These are phyloP conservation scores for Stipa capillata DNA, from an alignment of 176 grass and related monocot species.

Conservation along the genomic window DNA sequence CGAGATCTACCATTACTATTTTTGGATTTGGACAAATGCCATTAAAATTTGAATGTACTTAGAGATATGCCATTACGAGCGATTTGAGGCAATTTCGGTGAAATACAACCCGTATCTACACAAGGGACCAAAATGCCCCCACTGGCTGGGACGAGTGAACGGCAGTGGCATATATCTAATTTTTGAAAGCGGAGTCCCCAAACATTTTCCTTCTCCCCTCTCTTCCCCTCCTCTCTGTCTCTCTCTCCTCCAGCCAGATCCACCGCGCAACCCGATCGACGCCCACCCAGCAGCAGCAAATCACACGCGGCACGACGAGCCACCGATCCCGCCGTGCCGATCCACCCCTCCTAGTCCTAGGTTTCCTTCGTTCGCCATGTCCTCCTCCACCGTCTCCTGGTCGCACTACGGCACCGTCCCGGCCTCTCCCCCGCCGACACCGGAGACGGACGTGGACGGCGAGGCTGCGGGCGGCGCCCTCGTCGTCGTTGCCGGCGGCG, in stretches of 20 bases:
- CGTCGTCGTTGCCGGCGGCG: too few relatives aligned
- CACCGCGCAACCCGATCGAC: conserved; percentile 7
- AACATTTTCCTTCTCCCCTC: not conserved
- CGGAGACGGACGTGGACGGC: not conserved
- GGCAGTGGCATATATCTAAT: too few relatives aligned
- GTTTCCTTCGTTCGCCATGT: conserved; percentile 13
- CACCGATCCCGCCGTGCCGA: conserved; percentile 1
- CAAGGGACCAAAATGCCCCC: too few relatives aligned
- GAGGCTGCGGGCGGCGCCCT: not conserved
- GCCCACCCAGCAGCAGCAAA: not conserved
- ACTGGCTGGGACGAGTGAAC: too few relatives aligned
- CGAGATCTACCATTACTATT: too few relatives aligned
- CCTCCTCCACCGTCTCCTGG: conserved; percentile 36
- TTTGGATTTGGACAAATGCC: too few relatives aligned
- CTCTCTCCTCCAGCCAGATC: conserved; percentile 1
- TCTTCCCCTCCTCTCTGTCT: not conserved
- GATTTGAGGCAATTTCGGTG: too few relatives aligned
- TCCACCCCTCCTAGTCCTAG: not conserved
- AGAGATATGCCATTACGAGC: too few relatives aligned
- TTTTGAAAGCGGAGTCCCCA: not conserved
- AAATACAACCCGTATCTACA: too few relatives aligned
- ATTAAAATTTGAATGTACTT: too few relatives aligned
- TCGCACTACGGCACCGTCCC: conserved; percentile 50
- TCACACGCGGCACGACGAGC: not conserved
- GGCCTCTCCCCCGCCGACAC: not conserved